Conservation (phyloP, 106 monocot genomes). For the Dendrobium nobile region DNA sequence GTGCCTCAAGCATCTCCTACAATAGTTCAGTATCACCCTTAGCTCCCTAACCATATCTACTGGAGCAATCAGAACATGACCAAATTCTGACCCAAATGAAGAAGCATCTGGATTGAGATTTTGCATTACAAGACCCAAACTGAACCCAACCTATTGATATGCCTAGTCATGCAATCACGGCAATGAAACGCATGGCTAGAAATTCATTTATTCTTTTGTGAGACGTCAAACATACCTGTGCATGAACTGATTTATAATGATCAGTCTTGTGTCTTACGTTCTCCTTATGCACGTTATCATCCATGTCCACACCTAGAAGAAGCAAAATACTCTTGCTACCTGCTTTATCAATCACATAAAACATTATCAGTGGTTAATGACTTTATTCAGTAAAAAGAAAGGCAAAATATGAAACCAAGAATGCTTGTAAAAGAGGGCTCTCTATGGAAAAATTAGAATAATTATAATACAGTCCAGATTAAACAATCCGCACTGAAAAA, state of each 20-base stretch:
- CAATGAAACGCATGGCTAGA: neutral
- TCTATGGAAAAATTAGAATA: no score
- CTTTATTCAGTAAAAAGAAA: no score
- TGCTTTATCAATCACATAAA: neutral
- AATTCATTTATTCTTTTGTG: neutral
- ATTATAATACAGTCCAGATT: no score
- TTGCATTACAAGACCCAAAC: neutral
- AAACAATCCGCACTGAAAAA: no score
- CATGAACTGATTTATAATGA: slow-evolving; percentile 5
- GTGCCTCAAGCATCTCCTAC: no score
- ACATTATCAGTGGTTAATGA: no score
- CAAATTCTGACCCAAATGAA: neutral
- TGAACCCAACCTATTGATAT: neutral
- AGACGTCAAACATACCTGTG: neutral
- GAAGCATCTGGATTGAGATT: neutral
- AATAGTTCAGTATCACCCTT: no score
- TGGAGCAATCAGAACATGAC: neutral
- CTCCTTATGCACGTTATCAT: neutral
- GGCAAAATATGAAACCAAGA: no score
- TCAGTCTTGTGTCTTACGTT: neutral
- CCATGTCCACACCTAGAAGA: neutral
- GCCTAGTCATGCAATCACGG: neutral
- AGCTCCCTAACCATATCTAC: no score
- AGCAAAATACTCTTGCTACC: neutral
- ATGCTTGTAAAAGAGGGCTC: no score